phyloP scores from a whole-genome alignment of 805 yeast species.

The Citeromyces matritensis region DNA sequence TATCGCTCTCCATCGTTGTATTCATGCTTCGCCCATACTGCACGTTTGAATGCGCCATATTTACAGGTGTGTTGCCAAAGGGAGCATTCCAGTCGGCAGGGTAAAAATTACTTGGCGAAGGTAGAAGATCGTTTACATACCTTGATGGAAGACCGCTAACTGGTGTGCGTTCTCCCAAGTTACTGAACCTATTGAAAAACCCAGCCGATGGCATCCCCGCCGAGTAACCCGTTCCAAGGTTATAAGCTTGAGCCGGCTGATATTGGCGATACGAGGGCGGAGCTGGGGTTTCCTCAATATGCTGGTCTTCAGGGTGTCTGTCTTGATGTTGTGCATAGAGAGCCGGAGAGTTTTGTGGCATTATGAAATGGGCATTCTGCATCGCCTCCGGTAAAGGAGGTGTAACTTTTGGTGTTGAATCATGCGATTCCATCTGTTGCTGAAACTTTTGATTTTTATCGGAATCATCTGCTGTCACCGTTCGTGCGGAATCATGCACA shows the following conservation, averaged over 20 bases:
- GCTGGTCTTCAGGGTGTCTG: too few relatives aligned
- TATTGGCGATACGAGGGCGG: too few relatives aligned
- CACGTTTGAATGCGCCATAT: slow-evolving; percentile 16
- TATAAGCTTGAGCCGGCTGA: too few relatives aligned
- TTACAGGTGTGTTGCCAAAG: slow-evolving; percentile 17
- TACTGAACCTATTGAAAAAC: background rate
- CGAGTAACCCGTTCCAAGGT: too few relatives aligned
- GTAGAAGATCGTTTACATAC: slow-evolving; percentile 58
- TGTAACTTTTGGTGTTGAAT: slow-evolving; percentile 9
- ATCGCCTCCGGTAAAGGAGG: slow-evolving; percentile 3
- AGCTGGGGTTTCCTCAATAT: too few relatives aligned
- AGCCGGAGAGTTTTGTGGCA: too few relatives aligned
- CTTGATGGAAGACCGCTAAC: slow-evolving; percentile 55
- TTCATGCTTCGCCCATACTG: slow-evolving; percentile 6
- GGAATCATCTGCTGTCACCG: too few relatives aligned
- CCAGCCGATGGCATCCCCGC: too few relatives aligned
- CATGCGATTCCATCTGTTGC: slow-evolving; percentile 13
- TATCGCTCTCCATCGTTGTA: slow-evolving; percentile 1
- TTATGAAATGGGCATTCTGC: slow-evolving; percentile 2
- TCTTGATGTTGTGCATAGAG: too few relatives aligned
- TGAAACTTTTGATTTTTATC: background rate
- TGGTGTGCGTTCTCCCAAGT: slow-evolving; percentile 50
- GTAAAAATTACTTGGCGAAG: slow-evolving; percentile 70
- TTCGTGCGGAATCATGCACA: too few relatives aligned
- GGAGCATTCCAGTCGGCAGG: slow-evolving; percentile 42